Evolutionary conservation across 495 filamentous ascomycete species (phyloP), one percentile per base, ranked within the genome.

Genomic region (Bombardia bombarda): DNA sequence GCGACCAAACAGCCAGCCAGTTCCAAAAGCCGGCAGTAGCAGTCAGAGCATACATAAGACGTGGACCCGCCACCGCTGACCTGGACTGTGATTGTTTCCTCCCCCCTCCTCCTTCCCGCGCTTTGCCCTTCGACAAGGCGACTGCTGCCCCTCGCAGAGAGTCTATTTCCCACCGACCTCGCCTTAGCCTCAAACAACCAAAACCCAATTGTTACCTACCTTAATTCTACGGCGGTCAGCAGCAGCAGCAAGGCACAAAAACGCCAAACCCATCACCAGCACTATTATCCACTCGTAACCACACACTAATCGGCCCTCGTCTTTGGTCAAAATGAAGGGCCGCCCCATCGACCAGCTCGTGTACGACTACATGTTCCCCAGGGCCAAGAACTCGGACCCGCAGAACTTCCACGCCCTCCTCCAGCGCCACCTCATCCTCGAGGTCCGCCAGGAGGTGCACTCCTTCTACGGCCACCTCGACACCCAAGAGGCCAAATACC

Each of bases 401-500:
- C 66, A 66, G 40, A 73, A 69, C 50, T 78, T 76, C 58, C 61
- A 67, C 21, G 64, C 61, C 32, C 64, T 78, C 14, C 70, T 78
- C 25, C 67, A 74, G 42, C 63, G 74, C 16, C 54, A 87, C 54
- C 76, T 95, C 19, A 80, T 95, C n/a, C 84, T 82, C 10, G 89
- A 95, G 73, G 87, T 95, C 38, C 84, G 87, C 31, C 73, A 84
- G 53, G 89, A 95, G 58, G 87, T 85, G 3, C 78, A 80, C 39
- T 77, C 78, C 22, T 95, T 90, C 67, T 94, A 93, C 60, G 89
- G 89, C 42, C 77, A 82, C 53, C 75, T 89, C 18, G 84, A 90
- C 60, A 87, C 78, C 36, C 76, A 84, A 36, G 88, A 94, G 70
- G 87, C 87, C 32, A 87, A 89, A 51, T 94, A 95, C 50, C 89